Percentiles rank a stretch among this genome's conserved stretches.
Conservation (phyloP, 1,139 yeast genomes). For the Blastobotrys arbuscula region DNA sequence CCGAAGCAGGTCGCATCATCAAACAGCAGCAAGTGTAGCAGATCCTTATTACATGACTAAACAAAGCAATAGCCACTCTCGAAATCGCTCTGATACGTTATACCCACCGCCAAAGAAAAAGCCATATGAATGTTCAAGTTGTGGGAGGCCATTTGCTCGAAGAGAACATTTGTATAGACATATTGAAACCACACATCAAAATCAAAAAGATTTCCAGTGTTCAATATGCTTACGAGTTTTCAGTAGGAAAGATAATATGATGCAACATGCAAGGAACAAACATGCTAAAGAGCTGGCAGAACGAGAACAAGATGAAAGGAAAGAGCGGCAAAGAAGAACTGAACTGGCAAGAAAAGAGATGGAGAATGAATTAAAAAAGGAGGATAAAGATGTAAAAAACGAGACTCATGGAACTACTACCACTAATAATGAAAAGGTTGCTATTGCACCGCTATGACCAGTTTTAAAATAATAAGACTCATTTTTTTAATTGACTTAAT, state of each 20-base stretch:
- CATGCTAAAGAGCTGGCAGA: conserved; percentile 17
- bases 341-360: neutral
- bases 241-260: conserved; percentile 28
- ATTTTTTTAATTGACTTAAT: conserved; percentile 19
- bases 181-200: conserved; percentile 28
- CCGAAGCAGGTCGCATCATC: neutral
- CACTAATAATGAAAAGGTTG: neutral
- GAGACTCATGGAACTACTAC: neutral
- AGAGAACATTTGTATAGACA: conserved; percentile 27
- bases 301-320: conserved; percentile 7
- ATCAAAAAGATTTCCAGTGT: conserved; percentile 27
- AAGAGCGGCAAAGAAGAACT: neutral
- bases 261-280: conserved; percentile 29
- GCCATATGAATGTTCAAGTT: conserved; percentile 24
- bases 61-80: neutral
- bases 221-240: conserved; percentile 24
- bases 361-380: neutral
- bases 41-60: conserved; percentile 9
- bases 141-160: conserved; percentile 27
- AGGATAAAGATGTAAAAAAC: neutral
- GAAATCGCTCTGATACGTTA: neutral
- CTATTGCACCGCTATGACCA: conserved; percentile 1
- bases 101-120: conserved; percentile 17
- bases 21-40: conserved; percentile 9
- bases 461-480: conserved; percentile 4